phyloP scores from a whole-genome alignment of 2,329 filamentous ascomycete genomes.

The Hymenoscyphus repandus region DNA sequence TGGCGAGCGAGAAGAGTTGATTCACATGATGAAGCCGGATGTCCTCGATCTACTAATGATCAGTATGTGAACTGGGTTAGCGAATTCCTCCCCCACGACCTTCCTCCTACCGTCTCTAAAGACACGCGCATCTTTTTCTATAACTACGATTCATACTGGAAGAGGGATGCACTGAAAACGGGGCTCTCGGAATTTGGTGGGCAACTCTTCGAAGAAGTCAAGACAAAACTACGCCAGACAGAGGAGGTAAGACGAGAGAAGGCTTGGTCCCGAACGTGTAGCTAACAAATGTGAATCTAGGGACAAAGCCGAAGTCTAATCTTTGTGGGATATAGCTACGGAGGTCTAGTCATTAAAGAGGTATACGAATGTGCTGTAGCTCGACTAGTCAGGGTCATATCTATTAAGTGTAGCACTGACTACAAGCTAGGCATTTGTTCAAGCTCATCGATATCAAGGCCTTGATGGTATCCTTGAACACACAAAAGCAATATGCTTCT shows the following conservation, averaged over 20 bases:
- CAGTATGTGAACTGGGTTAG: not conserved
- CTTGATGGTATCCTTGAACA: not conserved
- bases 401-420: not conserved
- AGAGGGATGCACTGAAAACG: not conserved
- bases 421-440: not conserved
- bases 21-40: too few species aligned
- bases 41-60: too few species aligned
- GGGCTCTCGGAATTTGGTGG: too few species aligned
- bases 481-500: not conserved
- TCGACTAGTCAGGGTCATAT: too few species aligned
- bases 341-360: not conserved
- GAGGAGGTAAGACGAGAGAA: too few species aligned
- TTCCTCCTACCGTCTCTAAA: not conserved
- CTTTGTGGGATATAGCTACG: not conserved
- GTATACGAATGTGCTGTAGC: not conserved
- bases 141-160: not conserved
- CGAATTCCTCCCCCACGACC: not conserved
- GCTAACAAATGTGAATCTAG: not conserved
- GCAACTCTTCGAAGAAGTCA: not conserved
- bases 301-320: not conserved
- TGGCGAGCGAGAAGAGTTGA: too few species aligned
- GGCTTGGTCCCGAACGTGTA: not conserved
- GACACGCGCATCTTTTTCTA: not conserved
- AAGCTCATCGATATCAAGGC: not conserved
- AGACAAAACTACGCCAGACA: not conserved